Percentiles rank a stretch among this genome's conserved stretches.
Conservation (phyloP, 345 rosid species). For the Hypericum perforatum region DNA sequence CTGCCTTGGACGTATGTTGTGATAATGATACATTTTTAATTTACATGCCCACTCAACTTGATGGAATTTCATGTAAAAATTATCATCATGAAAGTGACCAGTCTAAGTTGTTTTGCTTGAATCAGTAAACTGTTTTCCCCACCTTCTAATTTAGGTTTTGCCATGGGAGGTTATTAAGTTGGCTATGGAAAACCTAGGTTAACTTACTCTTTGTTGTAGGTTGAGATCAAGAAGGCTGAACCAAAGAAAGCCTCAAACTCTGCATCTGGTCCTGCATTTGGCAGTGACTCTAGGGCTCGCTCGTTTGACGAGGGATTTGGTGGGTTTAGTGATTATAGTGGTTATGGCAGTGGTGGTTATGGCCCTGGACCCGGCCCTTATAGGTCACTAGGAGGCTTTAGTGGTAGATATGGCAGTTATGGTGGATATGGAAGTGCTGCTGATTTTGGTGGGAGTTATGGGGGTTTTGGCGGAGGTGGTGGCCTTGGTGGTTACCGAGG, state of each 20-base stretch:
- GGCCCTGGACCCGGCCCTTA: conserved; percentile 18
- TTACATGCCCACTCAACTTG: too few species aligned
- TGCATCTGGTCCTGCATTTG: conserved; percentile 22
- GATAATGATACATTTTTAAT: too few species aligned
- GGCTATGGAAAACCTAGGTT: conserved; percentile 18
- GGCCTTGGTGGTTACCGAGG: conserved; percentile 18
- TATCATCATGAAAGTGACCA: too few species aligned
- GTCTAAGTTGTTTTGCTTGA: too few species aligned
- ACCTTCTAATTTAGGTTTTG: neutral
- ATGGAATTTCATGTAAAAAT: too few species aligned
- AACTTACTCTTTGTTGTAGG: conserved; percentile 28
- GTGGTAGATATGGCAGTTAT: conserved; percentile 20
- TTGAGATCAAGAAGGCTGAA: conserved; percentile 28
- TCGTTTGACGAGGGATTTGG: conserved; percentile 17
- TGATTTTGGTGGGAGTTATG: conserved; percentile 18
- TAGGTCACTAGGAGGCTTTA: conserved; percentile 17
- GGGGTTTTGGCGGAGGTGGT: conserved; percentile 16
- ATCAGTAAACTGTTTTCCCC: neutral
- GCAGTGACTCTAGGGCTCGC: conserved; percentile 25
- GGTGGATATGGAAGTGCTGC: conserved; percentile 17
- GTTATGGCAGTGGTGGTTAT: conserved; percentile 21
- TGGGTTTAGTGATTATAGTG: conserved; percentile 20
- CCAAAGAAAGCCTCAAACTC: conserved; percentile 25
- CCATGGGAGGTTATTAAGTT: conserved; percentile 10
- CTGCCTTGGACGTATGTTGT: neutral